Base-by-base conservation (phyloP, 2,329 filamentous ascomycete species). In the Dryadomyces sulphureus region DNA sequence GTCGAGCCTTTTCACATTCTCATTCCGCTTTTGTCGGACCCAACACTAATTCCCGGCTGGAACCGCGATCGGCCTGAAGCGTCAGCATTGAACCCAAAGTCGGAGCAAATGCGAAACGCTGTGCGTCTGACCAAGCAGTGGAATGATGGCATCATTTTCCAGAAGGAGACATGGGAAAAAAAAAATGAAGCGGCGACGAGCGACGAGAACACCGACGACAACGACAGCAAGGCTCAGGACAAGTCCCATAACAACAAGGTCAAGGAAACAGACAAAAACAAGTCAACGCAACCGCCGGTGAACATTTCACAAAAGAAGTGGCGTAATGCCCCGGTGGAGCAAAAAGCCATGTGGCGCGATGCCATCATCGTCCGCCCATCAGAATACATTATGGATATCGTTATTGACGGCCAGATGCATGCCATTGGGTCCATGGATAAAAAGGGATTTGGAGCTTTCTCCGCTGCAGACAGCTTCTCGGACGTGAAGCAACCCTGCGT, bases 31-130 rank as follows among this genome's bases (percentile, higher is more conserved):
- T 55, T 75, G 2, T 65, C 75, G 44, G 75, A 78, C 53, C 64
- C 73, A 3, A 70, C 72, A 0, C 55, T 78, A 1, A 60, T 69
- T 0, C 74, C 75, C 0, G 73, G 69, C 1, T 79, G 74, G 68
- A 56, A 63, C 7, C 56, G 56, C 4, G 59, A 59, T 9, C 65
- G 73, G 2, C 64, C 65, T 0, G 45, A 54, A 2, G 65, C 70
- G 1, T 62, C 68, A 1, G 52, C 48, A 14, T 69, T 69, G 11
- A 70, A 73, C 52, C 66, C 60, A 14, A 62, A 63, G 34, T 63
- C 67, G 2, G 72, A 75, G 51, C 68, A 77, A 50, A 60, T 73
- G 53, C 70, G 70, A 48, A 76, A 75, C 49, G 72, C 72, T 2
- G 66, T 67, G 2, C 64, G 66, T 42, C 55, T 79, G 36, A 71